Base-by-base conservation (phyloP, 73 alveolate genomes). In the Breviolum minutum region DNA sequence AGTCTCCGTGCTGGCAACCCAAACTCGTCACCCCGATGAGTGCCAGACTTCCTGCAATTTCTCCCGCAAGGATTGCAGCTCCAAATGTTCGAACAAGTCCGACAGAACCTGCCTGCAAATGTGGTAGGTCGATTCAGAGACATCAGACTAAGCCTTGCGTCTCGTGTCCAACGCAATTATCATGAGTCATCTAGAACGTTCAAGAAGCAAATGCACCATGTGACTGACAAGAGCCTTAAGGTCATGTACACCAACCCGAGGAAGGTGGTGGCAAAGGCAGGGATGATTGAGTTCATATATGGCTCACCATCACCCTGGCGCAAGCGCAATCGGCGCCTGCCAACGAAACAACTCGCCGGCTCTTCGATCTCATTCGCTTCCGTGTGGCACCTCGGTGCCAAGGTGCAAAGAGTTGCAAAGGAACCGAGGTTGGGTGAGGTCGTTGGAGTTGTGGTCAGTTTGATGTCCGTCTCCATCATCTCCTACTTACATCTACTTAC, bases 181-280 rank as follows among this genome's bases (percentile, higher is more conserved):
- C 54, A 40, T 40, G 54, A 40, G 54, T 40, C 54, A 17, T 17
- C 24, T 13, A 66, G 74, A 11, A 66, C 24, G 74, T 11, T 17
- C 74, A 66, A 66, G 11, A 11, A 66, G 11, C 24, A 66, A 66
- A 66, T 13, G 74, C 11, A 66, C 17, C 29, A 40, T 40, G 30
- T 24, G 40, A 19, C 26, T 29, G 17, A 27, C 64, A 29, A 26
- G 30, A 30, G 87, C 87, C 87, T 79, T 79, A 79, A 79, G 66
- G 87, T 79, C 87, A 79, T 79, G 87, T 79, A 79, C 63, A 79
- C 87, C 54, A 79, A 62, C 17, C 87, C 87, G 8, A 79, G 87
- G 87, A 79, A 27, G 5, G 87, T 79, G 27, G 87, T 79, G 87
- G 87, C 87, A 79, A 79, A 79, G 87, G 87, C 87, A 24, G 87